These are phyloP conservation scores for Pelargonium exstipulatum DNA, from an alignment of 441 rosid species.

Conservation along the genomic window DNA sequence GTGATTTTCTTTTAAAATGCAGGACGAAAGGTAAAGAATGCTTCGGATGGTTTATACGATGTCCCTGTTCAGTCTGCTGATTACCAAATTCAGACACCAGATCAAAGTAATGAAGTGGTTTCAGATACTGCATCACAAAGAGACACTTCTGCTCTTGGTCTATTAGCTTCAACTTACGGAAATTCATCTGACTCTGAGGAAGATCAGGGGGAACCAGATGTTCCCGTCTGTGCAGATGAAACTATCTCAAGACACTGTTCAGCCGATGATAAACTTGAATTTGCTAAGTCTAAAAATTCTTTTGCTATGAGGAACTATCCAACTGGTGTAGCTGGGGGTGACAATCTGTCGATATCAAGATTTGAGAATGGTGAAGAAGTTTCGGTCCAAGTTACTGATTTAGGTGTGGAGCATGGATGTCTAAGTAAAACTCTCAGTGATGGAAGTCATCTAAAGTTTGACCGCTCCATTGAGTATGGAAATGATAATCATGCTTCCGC, in stretches of 20 bases:
- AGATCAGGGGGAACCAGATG: conserved; percentile 42
- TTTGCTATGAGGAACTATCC: conserved; percentile 24
- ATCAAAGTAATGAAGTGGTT: conserved; percentile 34
- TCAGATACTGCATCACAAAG: conserved; percentile 26
- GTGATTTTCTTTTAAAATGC: conserved; percentile 27
- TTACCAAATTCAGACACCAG: conserved; percentile 28
- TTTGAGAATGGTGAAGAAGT: conserved; percentile 29
- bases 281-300: conserved; percentile 22
- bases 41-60: conserved; percentile 33
- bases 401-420: conserved; percentile 26
- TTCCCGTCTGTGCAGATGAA: conserved; percentile 28
- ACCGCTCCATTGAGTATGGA: too few relatives aligned
- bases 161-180: conserved; percentile 78
- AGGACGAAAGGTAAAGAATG: conserved; percentile 40
- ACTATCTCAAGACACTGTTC: conserved; percentile 23
- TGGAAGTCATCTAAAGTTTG: too few relatives aligned
- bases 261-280: conserved; percentile 28
- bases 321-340: conserved; percentile 28
- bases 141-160: conserved; percentile 59
- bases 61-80: conserved; percentile 43
- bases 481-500: too few relatives aligned
- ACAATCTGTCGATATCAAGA: conserved; percentile 13
- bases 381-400: conserved; percentile 27
- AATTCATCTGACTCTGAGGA: conserved; percentile 93
- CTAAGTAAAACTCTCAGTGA: conserved; percentile 12